Evolutionary conservation across 345 rosid species (phyloP).

Genomic region (Eucalyptus pauciflora): DNA sequence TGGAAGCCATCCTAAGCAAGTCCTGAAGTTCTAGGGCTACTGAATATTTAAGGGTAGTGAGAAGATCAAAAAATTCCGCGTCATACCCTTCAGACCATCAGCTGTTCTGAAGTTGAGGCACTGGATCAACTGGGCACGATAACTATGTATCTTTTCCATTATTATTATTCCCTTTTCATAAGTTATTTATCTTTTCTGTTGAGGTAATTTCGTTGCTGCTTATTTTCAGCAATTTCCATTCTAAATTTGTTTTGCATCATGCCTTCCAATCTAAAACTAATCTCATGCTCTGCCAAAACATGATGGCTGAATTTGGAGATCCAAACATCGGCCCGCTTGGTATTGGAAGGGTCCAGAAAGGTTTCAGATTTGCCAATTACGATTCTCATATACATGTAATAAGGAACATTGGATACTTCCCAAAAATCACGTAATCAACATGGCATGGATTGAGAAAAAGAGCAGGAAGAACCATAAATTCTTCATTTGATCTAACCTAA

Average conservation of each 20-base stretch:
- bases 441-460: background rate
- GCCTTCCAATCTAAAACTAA: background rate
- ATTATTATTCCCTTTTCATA: too few species aligned
- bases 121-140: background rate
- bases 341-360: background rate
- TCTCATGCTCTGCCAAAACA: background rate
- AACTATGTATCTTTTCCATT: background rate
- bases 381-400: background rate
- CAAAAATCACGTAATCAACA: background rate
- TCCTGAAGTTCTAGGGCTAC: slow-evolving; percentile 10
- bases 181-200: background rate
- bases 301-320: background rate
- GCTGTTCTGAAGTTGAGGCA: background rate
- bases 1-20: slow-evolving; percentile 90
- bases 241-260: background rate
- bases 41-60: background rate
- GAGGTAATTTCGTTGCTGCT: background rate
- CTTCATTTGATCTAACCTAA: background rate
- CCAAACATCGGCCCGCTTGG: background rate
- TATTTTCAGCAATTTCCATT: background rate
- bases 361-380: background rate
- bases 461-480: background rate
- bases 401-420: background rate
- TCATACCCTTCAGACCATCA: background rate
- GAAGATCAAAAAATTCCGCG: background rate